Conservation (phyloP, 352 stramenopile species). For the Elongisporangium senticosum region DNA sequence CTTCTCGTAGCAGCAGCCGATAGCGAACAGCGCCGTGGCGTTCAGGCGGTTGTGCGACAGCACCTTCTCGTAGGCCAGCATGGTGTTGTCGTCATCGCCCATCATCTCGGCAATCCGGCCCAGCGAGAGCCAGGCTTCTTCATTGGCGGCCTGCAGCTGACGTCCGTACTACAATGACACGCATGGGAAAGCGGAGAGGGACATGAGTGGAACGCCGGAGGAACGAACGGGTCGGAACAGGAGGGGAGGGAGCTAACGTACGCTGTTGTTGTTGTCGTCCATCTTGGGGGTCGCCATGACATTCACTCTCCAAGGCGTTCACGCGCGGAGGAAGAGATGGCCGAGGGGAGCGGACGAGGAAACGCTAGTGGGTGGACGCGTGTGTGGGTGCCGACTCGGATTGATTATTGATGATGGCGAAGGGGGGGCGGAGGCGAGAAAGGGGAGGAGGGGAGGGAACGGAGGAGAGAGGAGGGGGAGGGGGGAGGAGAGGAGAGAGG, state of each 20-base stretch:
- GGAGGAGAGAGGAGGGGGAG: constrained; percentile 17
- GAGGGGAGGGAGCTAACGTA: constrained; percentile 12
- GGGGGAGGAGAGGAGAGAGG: constrained; percentile 20
- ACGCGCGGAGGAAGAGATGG: neutral
- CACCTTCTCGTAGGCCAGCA: constrained; percentile 85
- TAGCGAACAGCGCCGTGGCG: constrained; percentile 71
- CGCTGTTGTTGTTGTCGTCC: constrained; percentile 73
- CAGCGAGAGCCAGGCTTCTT: constrained; percentile 79
- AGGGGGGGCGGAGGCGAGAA: constrained; percentile 9
- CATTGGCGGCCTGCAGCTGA: constrained; percentile 72
- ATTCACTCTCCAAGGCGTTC: neutral
- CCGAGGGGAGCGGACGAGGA: too few relatives aligned
- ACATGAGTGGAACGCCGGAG: neutral
- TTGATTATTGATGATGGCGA: constrained; percentile 42
- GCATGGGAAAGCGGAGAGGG: constrained; percentile 4
- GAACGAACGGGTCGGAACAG: neutral
- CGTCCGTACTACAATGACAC: constrained; percentile 36
- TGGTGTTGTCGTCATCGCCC: constrained; percentile 86
- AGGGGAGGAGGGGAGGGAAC: constrained; percentile 4
- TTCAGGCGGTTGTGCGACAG: constrained; percentile 86
- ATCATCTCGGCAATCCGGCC: constrained; percentile 88
- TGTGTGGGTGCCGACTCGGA: constrained; percentile 3
- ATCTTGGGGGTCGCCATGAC: constrained; percentile 72
- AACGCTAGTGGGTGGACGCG: constrained; percentile 2
- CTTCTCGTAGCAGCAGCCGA: constrained; percentile 86